phyloP scores from a whole-genome alignment of 148 eudicot genomes.

The Rhododendron mucronatum region DNA sequence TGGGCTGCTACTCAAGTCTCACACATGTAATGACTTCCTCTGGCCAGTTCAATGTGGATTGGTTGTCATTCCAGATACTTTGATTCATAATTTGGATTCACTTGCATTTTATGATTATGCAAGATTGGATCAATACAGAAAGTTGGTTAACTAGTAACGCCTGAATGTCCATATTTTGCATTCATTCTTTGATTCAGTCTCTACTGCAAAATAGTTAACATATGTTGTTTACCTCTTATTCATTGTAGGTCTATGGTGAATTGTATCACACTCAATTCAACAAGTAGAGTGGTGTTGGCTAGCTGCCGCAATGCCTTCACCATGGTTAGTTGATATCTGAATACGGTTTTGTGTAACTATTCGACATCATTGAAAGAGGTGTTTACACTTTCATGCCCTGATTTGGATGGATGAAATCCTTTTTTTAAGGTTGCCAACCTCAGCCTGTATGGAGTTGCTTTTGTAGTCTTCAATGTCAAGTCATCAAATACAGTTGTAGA shows the following conservation, averaged over 20 bases:
- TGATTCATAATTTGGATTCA: too few relatives aligned
- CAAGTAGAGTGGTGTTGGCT: conserved; percentile 81
- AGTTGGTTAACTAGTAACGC: background rate
- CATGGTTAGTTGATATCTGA: conserved; percentile 46
- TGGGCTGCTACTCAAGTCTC: conserved; percentile 98
- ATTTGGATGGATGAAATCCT: conserved; percentile 6
- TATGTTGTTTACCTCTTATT: background rate
- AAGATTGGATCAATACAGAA: background rate
- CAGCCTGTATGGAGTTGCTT: conserved; percentile 78
- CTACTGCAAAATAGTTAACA: background rate
- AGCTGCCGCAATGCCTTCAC: conserved; percentile 98
- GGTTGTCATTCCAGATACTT: background rate
- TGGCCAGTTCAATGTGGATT: conserved; percentile 1
- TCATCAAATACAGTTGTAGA: conserved; percentile 41
- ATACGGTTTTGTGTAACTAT: background rate
- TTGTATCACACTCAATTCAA: conserved; percentile 81
- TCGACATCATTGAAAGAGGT: conserved; percentile 6
- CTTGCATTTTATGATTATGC: background rate
- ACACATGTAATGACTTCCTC: conserved; percentile 64
- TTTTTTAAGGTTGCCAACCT: conserved; percentile 76
- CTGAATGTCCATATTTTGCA: background rate
- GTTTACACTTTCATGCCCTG: background rate
- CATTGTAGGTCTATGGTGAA: conserved; percentile 92
- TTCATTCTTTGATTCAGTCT: background rate
- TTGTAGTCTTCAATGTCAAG: conserved; percentile 52